Base-by-base conservation (phyloP, 2,329 filamentous ascomycete genomes). In the Trichophyton rubrum region DNA sequence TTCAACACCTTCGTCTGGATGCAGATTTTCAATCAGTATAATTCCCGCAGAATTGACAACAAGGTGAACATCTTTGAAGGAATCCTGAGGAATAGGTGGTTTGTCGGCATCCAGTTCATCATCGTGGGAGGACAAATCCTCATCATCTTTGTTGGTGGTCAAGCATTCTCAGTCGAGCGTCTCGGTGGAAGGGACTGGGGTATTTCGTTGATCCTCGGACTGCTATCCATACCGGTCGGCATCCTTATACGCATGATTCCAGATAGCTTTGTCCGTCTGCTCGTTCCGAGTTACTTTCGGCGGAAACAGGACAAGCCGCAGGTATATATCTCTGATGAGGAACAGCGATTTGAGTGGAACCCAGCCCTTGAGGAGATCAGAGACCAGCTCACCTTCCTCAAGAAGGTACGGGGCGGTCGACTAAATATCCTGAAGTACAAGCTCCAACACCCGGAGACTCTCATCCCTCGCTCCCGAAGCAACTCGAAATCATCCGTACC, bases 1-100 rank as follows among this genome's bases (percentile, higher is more conserved):
- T 97, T 97, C 81, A 97, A 97, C 78, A 93, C 90, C 0, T 97
- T 97, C 71, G 92, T 96, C 59, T 97, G 92, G 92, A 96, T 97
- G 91, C 92, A 97, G 69, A 95, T 97, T 68, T 97, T 97, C 79
- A 65, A 65, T 22, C 64, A 65, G 43, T 65, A 65, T 51, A 65
- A 65, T 58, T 73, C 69, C 62, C 73, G 75, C 58, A 73, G 75
- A n/a, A 67, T 77, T 45, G 75, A 77, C 60, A 76, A 76, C 61
- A 67, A 70, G 24, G 65, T 77, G 61, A 77, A 77, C 60, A 75
- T 77, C 49, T 71, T 77, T 60, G 75, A 77, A 60, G 75, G 75
- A 13, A 66, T 77, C 24, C 67, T 69, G 51, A 69, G 68, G 57
- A 78, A 78, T 60, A 68, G 65, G n/a, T 78, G 75, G 72, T 78